Percentiles rank a stretch among this genome's conserved stretches.
phyloP scores from a whole-genome alignment of 257 asterid species.

The Fraxinus quadrangulata region DNA sequence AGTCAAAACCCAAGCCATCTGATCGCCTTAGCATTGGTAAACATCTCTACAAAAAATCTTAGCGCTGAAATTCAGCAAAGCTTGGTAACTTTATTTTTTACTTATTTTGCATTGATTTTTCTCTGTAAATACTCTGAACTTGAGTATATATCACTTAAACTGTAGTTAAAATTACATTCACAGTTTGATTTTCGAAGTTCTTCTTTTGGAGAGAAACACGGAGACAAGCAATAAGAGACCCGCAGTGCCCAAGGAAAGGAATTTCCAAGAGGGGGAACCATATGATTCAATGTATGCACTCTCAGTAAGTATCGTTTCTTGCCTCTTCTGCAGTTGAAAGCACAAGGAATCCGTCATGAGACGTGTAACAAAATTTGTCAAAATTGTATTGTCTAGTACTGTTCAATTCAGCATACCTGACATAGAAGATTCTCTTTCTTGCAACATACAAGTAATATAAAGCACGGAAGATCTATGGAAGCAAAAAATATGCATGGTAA shows the following conservation, averaged over 20 bases:
- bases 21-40: background rate
- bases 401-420: background rate
- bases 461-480: background rate
- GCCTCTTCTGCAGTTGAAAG: slow-evolving; percentile 50
- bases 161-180: slow-evolving; percentile 32
- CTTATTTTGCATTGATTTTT: slow-evolving; percentile 2
- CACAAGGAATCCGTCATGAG: background rate
- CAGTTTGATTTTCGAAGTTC: slow-evolving; percentile 62
- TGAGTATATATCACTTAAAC: background rate
- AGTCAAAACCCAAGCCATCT: background rate
- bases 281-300: slow-evolving; percentile 30
- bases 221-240: slow-evolving; percentile 45
- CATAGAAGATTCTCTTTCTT: background rate
- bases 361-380: background rate
- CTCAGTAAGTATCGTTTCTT: slow-evolving; percentile 14
- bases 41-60: slow-evolving; percentile 7
- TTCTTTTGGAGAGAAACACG: slow-evolving; percentile 56
- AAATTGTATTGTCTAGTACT: background rate
- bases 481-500: background rate
- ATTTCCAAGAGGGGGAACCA: slow-evolving; percentile 43
- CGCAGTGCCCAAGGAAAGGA: slow-evolving; percentile 36
- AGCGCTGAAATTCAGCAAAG: background rate
- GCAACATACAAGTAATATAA: background rate
- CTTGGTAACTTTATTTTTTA: background rate
- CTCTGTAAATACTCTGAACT: slow-evolving; percentile 1